These are phyloP conservation scores for Amanita molliuscula DNA, from an alignment of 768 basidiomycete species.

Conservation along the genomic window DNA sequence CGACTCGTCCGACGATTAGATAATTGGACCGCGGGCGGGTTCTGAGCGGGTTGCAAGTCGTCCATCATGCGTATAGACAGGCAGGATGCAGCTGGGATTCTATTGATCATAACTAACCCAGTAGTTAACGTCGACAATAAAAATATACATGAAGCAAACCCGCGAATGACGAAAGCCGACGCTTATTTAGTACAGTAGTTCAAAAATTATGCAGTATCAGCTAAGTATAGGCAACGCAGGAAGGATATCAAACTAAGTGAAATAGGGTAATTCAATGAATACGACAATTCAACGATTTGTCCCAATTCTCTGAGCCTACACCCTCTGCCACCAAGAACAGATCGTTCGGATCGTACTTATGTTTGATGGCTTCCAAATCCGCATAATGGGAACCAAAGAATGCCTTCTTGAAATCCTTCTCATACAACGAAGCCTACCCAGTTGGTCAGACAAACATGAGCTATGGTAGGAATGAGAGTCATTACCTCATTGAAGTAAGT, in stretches of 20 bases:
- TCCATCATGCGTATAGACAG: too few species aligned
- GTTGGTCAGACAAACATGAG: background rate
- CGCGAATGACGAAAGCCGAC: too few species aligned
- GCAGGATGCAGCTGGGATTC: too few species aligned
- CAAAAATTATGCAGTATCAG: too few species aligned
- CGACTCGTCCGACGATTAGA: too few species aligned
- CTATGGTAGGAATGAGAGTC: background rate
- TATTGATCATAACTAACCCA: too few species aligned
- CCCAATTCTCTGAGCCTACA: conserved; percentile 43
- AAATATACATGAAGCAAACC: too few species aligned
- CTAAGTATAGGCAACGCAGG: too few species aligned
- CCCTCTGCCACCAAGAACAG: conserved; percentile 37
- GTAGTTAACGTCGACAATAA: background rate
- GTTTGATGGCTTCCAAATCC: conserved; percentile 30
- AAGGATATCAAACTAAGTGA: too few species aligned
- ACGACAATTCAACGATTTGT: conserved; percentile 14
- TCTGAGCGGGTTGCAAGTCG: too few species aligned
- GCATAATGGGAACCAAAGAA: conserved; percentile 39
- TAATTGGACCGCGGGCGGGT: too few species aligned
- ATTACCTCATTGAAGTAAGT: conserved; percentile 41
- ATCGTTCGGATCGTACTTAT: conserved; percentile 30
- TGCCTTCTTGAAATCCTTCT: conserved; percentile 25
- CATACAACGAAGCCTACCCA: conserved; percentile 31
- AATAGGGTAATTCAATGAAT: background rate
- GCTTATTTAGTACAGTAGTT: too few species aligned